These are phyloP conservation scores for Escallonia rubra DNA, from an alignment of 129 eudicot genomes.

Conservation along the genomic window DNA sequence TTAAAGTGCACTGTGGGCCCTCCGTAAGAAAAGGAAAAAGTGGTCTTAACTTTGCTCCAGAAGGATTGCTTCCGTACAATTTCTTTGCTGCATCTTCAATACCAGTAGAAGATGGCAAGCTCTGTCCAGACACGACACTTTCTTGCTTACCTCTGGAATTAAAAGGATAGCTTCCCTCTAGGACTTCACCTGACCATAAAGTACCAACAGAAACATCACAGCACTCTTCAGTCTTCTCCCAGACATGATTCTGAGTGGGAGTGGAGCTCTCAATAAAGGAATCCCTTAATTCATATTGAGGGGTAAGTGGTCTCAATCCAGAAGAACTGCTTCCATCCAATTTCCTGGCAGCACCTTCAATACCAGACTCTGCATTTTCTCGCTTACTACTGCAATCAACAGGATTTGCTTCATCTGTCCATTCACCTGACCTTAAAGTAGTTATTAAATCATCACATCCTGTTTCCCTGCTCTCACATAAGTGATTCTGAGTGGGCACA, in stretches of 20 bases:
- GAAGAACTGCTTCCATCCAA: too few relatives aligned
- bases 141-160: not conserved
- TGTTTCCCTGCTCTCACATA: not conserved
- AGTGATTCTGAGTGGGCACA: not conserved
- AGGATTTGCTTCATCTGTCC: not conserved
- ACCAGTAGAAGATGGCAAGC: not conserved
- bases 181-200: slow-evolving; percentile 12
- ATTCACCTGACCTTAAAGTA: not conserved
- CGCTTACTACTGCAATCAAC: not conserved
- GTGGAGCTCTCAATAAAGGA: not conserved
- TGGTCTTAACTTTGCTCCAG: slow-evolving; percentile 1
- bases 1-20: not conserved
- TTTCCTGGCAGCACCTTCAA: not conserved
- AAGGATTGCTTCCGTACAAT: too few relatives aligned
- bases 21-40: slow-evolving; percentile 25
- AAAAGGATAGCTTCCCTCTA: slow-evolving; percentile 6
- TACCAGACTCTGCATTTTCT: too few relatives aligned
- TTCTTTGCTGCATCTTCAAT: not conserved
- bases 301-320: too few relatives aligned
- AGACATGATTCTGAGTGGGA: slow-evolving; percentile 14
- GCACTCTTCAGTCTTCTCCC: not conserved
- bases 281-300: not conserved
- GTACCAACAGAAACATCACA: slow-evolving; percentile 5
- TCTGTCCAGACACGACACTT: not conserved
- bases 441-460: not conserved